Evolutionary conservation across 2,329 filamentous ascomycete genomes (phyloP).

Genomic region (Colletotrichum destructivum): DNA sequence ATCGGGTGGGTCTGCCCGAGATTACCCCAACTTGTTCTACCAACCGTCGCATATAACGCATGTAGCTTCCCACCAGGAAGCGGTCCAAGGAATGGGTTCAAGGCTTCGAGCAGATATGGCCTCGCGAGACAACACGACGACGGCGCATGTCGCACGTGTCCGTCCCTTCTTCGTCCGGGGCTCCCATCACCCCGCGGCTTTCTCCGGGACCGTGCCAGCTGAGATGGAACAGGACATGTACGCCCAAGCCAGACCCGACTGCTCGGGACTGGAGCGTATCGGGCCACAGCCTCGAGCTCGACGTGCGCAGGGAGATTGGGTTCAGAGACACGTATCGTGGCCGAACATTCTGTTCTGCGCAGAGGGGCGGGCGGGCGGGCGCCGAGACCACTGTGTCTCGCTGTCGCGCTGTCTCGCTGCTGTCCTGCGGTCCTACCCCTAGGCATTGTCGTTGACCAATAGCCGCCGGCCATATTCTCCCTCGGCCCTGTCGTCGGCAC

Average conservation of each 20-base stretch:
- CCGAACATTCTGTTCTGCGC: slow-evolving; percentile 22
- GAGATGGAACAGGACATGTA: neutral
- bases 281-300: slow-evolving; percentile 18
- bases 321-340: neutral
- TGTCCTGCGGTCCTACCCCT: neutral
- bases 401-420: slow-evolving; percentile 8
- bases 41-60: neutral
- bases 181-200: neutral
- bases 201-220: neutral
- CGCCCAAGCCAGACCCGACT: slow-evolving; percentile 8
- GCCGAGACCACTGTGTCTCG: slow-evolving; percentile 24
- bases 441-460: no score
- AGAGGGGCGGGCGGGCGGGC: neutral
- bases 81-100: neutral
- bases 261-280: slow-evolving; percentile 1
- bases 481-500: no score
- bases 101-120: neutral
- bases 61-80: neutral
- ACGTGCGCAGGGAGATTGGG: slow-evolving; percentile 10
- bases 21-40: neutral
- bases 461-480: no score
- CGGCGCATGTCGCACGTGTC: neutral
- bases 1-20: neutral
- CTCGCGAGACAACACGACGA: slow-evolving; percentile 1
- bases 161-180: neutral